A percentile compares a stretch with the other conserved stretches of the same genome.
Evolutionary conservation across 805 yeast species (phyloP).

Genomic region (Teunomyces panamensis): DNA sequence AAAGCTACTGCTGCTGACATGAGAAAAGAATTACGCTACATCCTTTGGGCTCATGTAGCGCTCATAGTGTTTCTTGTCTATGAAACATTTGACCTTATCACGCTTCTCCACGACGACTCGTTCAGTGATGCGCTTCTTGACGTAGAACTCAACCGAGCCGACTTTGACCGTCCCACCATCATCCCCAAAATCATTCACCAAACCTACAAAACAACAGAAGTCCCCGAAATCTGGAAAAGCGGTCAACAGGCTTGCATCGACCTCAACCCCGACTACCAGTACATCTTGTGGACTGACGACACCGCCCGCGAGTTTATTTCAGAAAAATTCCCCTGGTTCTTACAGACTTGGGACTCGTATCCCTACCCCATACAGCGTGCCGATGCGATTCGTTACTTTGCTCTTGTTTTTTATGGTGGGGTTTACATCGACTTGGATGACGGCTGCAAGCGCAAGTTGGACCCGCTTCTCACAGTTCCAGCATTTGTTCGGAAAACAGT

Average conservation of each 20-base stretch:
- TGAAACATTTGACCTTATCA: constrained; percentile 66
- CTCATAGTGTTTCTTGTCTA: constrained; percentile 55
- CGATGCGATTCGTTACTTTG: constrained; percentile 86
- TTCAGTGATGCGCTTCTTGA: constrained; percentile 60
- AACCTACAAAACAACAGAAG: constrained; percentile 75
- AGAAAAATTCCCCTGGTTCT: constrained; percentile 83
- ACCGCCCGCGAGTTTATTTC: constrained; percentile 75
- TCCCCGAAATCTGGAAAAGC: constrained; percentile 78
- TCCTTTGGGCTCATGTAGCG: constrained; percentile 58
- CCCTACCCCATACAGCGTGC: constrained; percentile 84
- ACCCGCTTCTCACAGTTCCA: constrained; percentile 76
- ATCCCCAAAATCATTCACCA: constrained; percentile 93
- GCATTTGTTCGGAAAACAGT: constrained; percentile 84
- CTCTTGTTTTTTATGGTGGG: constrained; percentile 81
- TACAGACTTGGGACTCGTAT: constrained; percentile 73
- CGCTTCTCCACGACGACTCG: constrained; percentile 72
- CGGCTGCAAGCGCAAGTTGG: constrained; percentile 76
- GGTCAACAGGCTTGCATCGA: constrained; percentile 77
- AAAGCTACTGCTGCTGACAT: constrained; percentile 23
- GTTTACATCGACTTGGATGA: constrained; percentile 88
- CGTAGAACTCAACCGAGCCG: constrained; percentile 58
- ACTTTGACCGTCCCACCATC: constrained; percentile 45
- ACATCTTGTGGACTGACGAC: constrained; percentile 87
- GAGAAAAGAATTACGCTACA: constrained; percentile 64
- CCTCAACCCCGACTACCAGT: constrained; percentile 83